Evolutionary conservation across 148 eudicot species (phyloP).

Genomic region (Rhododendron ovatum): DNA sequence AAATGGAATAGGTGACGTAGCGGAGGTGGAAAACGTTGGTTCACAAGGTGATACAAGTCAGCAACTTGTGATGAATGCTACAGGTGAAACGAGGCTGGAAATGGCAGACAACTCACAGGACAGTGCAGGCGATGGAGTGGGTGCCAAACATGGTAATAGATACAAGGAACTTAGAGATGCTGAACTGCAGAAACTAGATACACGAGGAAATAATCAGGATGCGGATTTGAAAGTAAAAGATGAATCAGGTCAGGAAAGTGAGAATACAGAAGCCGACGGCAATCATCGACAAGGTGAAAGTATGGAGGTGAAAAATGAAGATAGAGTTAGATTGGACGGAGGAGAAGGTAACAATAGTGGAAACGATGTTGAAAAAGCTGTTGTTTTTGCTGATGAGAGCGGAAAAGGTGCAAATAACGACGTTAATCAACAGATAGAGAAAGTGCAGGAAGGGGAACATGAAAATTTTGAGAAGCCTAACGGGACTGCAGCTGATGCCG

Average conservation of each 20-base stretch:
- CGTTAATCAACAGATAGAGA: not conserved
- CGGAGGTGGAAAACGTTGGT: not conserved
- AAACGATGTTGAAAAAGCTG: not conserved
- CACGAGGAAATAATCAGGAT: not conserved
- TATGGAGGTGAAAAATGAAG: not conserved
- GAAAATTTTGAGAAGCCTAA: conserved; percentile 6
- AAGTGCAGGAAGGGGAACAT: not conserved
- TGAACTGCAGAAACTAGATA: conserved; percentile 6
- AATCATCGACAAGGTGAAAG: not conserved
- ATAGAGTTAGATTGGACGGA: not conserved
- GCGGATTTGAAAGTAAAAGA: not conserved
- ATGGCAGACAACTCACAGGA: conserved; percentile 9
- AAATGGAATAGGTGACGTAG: not conserved
- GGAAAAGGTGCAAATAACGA: not conserved
- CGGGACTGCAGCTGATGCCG: not conserved
- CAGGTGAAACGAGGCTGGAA: conserved; percentile 25
- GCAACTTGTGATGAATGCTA: not conserved
- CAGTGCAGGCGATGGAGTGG: conserved; percentile 9
- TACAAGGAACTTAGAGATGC: conserved; percentile 12
- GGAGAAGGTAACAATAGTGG: not conserved
- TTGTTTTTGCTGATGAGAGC: not conserved
- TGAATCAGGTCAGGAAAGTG: not conserved
- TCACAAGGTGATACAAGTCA: conserved; percentile 13
- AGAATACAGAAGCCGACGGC: not conserved
- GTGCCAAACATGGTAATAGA: conserved; percentile 19